These are phyloP conservation scores for Ophiocordyceps unilateralis DNA, from an alignment of 2,329 filamentous ascomycete genomes.

Conservation along the genomic window DNA sequence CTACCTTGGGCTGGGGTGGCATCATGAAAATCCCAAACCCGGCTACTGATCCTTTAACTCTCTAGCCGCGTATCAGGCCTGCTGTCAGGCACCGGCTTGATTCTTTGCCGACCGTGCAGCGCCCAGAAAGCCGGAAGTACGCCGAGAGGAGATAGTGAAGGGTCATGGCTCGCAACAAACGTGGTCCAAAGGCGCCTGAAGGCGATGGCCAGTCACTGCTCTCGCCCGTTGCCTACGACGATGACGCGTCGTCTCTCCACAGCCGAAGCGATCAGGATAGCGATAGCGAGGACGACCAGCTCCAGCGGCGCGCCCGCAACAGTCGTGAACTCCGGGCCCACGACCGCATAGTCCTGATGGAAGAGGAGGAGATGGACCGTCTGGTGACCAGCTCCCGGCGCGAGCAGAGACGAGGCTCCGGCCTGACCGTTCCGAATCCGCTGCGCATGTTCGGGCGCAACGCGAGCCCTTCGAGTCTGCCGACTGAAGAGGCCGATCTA, in stretches of 20 bases:
- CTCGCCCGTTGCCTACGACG: conserved; percentile 47
- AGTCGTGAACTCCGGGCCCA: conserved; percentile 53
- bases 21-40: not conserved
- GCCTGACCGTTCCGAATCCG: conserved; percentile 32
- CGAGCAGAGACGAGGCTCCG: conserved; percentile 30
- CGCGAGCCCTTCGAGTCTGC: conserved; percentile 16
- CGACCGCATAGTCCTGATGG: conserved; percentile 53
- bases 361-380: conserved; percentile 55
- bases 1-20: too few relatives aligned
- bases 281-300: conserved; percentile 59
- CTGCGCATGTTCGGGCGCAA: conserved; percentile 24
- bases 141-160: not conserved
- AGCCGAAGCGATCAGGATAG: conserved; percentile 56
- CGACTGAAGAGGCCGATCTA: conserved; percentile 26
- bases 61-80: not conserved
- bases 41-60: not conserved
- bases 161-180: conserved; percentile 4
- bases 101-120: not conserved
- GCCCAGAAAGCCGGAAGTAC: not conserved
- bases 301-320: conserved; percentile 46
- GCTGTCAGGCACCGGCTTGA: not conserved
- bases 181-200: conserved; percentile 7
- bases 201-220: conserved; percentile 31
- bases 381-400: conserved; percentile 36
- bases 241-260: conserved; percentile 50